These are phyloP conservation scores for Lathyrus aphaca DNA, from an alignment of 306 rosid genomes.

Conservation along the genomic window DNA sequence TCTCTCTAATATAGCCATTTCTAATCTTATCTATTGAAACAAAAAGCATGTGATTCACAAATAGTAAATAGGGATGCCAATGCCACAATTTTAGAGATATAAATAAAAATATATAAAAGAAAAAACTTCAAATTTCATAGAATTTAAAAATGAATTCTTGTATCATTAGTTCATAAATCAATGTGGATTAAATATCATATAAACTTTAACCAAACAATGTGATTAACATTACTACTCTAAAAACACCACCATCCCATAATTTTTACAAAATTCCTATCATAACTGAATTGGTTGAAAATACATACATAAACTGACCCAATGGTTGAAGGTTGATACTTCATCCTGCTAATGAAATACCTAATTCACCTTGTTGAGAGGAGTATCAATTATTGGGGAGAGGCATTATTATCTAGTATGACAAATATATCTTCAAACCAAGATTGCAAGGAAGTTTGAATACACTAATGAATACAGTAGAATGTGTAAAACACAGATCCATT, in stretches of 20 bases:
- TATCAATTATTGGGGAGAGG: too few species aligned
- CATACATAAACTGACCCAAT: too few species aligned
- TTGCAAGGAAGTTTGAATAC: too few species aligned
- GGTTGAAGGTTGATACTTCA: too few species aligned
- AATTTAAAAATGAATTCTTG: slow-evolving; percentile 9
- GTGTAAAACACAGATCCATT: too few species aligned
- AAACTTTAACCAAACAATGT: not conserved
- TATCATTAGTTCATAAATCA: slow-evolving; percentile 8
- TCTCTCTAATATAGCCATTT: too few species aligned
- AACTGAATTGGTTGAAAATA: too few species aligned
- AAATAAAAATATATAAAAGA: not conserved
- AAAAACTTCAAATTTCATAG: not conserved
- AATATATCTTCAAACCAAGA: too few species aligned
- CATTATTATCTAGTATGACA: too few species aligned
- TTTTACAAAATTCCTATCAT: not conserved
- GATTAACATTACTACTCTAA: not conserved
- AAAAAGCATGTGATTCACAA: not conserved
- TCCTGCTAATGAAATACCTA: too few species aligned
- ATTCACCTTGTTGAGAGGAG: too few species aligned
- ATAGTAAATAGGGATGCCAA: not conserved
- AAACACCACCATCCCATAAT: not conserved
- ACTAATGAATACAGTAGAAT: too few species aligned
- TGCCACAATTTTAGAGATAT: slow-evolving; percentile 2
- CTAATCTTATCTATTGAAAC: not conserved
- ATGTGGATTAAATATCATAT: not conserved